Evolutionary conservation across 495 filamentous ascomycete genomes (phyloP).

Genomic region (Podospora fimiseda): DNA sequence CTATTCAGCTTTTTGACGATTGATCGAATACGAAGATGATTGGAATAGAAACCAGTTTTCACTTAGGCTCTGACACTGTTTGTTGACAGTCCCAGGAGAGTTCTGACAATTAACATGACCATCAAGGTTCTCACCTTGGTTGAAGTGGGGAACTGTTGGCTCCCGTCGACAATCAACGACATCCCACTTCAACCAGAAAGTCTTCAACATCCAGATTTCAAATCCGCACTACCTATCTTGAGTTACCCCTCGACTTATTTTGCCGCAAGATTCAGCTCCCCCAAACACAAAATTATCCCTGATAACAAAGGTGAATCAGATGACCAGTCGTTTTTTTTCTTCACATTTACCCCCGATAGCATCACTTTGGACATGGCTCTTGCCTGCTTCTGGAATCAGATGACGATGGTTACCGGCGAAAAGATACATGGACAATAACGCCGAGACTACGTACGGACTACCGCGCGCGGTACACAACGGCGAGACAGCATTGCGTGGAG

Average conservation of each 20-base stretch:
- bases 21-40: too few species aligned
- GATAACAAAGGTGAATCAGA: not conserved
- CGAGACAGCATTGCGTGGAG: not conserved
- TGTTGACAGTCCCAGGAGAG: not conserved
- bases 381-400: not conserved
- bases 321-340: not conserved
- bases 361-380: not conserved
- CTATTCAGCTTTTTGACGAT: too few species aligned
- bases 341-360: too few species aligned
- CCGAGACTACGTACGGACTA: not conserved
- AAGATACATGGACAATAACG: not conserved
- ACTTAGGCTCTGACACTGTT: too few species aligned
- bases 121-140: constrained; percentile 2
- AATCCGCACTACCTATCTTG: too few species aligned
- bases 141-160: not conserved
- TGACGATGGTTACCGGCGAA: not conserved
- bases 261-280: too few species aligned
- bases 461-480: too few species aligned
- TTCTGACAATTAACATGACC: not conserved
- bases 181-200: too few species aligned
- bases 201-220: too few species aligned
- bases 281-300: not conserved
- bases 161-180: not conserved
- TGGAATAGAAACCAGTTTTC: too few species aligned
- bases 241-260: too few species aligned